Evolutionary conservation across 345 rosid species (phyloP).

Genomic region (Acer yangbiense): DNA sequence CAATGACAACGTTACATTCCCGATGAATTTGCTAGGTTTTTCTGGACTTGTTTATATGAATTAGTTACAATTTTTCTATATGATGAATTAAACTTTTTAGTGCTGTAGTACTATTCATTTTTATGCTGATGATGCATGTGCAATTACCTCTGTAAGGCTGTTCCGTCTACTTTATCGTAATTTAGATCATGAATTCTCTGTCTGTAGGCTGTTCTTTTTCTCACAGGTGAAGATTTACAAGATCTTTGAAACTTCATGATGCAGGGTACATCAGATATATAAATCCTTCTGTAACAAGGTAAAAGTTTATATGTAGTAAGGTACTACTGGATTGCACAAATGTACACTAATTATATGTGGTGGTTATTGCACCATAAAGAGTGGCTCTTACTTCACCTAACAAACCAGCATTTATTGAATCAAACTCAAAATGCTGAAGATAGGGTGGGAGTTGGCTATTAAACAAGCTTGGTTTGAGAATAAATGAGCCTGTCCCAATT

Average conservation of each 20-base stretch:
- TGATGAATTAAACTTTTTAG: too few relatives aligned
- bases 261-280: background rate
- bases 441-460: background rate
- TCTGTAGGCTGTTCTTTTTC: background rate
- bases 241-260: background rate
- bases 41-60: too few relatives aligned
- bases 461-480: background rate
- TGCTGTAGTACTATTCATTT: too few relatives aligned
- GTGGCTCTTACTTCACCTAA: background rate
- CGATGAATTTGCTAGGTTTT: background rate
- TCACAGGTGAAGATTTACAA: background rate
- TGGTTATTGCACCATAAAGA: background rate
- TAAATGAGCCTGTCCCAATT: background rate
- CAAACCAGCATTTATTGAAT: background rate
- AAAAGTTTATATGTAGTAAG: too few relatives aligned
- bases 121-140: slow-evolving; percentile 16
- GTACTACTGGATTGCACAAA: too few relatives aligned
- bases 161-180: background rate
- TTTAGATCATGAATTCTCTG: background rate
- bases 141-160: slow-evolving; percentile 37
- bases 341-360: background rate
- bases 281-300: background rate
- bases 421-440: too few relatives aligned
- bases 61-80: background rate
- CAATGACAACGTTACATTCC: background rate